Conservation (phyloP, 805 yeast species). For the Zygoascus flipseniorum region DNA sequence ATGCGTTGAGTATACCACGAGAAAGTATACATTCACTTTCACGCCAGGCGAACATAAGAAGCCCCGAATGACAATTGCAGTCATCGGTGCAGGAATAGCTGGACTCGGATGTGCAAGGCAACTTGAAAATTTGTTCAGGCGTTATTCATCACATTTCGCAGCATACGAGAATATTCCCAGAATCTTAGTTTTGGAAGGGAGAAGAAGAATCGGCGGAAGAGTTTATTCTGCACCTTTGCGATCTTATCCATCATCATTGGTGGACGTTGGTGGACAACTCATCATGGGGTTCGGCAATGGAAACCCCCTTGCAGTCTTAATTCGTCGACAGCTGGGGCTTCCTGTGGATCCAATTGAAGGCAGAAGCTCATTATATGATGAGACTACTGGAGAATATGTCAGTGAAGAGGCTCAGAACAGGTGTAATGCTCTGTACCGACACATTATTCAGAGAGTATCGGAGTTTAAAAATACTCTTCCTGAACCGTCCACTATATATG, state of each 20-base stretch:
- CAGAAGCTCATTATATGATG: conserved; percentile 26
- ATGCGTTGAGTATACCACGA: conserved; percentile 24
- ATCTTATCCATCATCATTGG: conserved; percentile 14
- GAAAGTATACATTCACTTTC: conserved; percentile 12
- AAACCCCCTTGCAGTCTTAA: conserved; percentile 33
- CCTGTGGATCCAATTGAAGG: conserved; percentile 30
- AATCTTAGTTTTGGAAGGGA: conserved; percentile 32
- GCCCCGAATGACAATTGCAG: conserved; percentile 43
- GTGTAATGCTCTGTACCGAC: conserved; percentile 28
- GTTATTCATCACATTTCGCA: conserved; percentile 27
- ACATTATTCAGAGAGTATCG: conserved; percentile 30
- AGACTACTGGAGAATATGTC: conserved; percentile 26
- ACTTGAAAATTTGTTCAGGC: conserved; percentile 53
- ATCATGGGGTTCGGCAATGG: conserved; percentile 34
- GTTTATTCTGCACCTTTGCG: conserved; percentile 30
- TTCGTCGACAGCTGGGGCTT: conserved; percentile 33
- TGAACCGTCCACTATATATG: conserved; percentile 27
- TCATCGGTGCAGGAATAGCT: conserved; percentile 95
- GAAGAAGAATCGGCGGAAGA: conserved; percentile 36
- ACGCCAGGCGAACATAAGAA: conserved; percentile 21
- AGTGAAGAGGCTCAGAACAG: conserved; percentile 24
- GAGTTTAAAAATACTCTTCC: conserved; percentile 27
- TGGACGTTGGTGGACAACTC: conserved; percentile 35
- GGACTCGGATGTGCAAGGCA: conserved; percentile 96
- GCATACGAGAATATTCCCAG: conserved; percentile 35